Percentiles rank a stretch among this genome's conserved stretches.
phyloP scores from a whole-genome alignment of 2,329 filamentous ascomycete genomes.

The Trichophyton simii region DNA sequence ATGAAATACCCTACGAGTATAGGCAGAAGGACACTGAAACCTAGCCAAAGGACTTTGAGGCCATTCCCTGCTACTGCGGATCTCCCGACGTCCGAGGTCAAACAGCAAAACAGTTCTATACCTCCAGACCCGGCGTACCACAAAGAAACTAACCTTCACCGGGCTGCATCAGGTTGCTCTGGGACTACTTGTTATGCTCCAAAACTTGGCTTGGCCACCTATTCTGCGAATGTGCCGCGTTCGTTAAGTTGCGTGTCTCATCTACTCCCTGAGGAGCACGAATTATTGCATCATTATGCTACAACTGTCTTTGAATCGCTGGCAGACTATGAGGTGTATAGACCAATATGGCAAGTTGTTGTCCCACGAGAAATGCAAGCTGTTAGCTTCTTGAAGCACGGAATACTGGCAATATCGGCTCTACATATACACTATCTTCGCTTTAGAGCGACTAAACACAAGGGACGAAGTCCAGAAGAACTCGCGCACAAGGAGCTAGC shows the following conservation, averaged over 20 bases:
- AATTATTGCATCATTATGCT: conserved; percentile 13
- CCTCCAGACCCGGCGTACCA: not conserved
- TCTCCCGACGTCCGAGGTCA: not conserved
- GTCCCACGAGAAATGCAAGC: conserved; percentile 12
- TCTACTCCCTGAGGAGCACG: conserved; percentile 4
- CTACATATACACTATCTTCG: conserved; percentile 15
- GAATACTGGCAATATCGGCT: conserved; percentile 17
- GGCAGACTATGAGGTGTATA: conserved; percentile 11
- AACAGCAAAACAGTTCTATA: not conserved
- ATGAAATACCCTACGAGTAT: not conserved
- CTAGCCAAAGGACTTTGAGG: not conserved
- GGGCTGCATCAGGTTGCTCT: not conserved
- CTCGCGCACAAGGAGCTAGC: conserved; percentile 9
- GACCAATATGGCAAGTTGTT: conserved; percentile 12
- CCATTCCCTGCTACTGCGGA: not conserved
- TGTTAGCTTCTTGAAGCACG: conserved; percentile 17
- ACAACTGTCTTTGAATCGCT: conserved; percentile 9
- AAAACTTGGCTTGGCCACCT: not conserved
- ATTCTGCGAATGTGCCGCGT: not conserved
- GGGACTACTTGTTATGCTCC: not conserved
- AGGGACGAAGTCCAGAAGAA: not conserved
- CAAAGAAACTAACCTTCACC: not conserved
- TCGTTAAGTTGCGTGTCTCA: not conserved
- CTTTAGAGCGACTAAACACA: not conserved
- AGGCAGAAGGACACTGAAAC: not conserved